Base-by-base conservation (phyloP, 73 alveolate species). In the Loxodes magnus region DNA sequence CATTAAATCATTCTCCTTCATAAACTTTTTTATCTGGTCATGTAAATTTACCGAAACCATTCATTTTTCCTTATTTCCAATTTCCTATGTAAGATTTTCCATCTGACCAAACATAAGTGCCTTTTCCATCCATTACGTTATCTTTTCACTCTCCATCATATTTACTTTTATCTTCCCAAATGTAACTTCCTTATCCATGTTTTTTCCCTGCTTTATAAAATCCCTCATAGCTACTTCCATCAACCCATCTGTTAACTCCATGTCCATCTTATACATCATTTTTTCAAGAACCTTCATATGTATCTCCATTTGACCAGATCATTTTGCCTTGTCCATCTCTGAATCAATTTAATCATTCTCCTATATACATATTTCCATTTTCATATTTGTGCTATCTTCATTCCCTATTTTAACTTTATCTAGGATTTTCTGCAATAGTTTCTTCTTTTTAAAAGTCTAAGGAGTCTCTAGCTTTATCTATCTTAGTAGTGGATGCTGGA, bases 21-120 rank as follows among this genome's bases (percentile, higher is more conserved):
- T 66, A 80, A 35, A 28, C 65, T 56, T 74, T 80, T 24, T 82
- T 87, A 60, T 83, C 96, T 26, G 84, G 74, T 90, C 93, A 80
- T 22, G 44, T 46, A 57, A 79, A 71, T 16, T 62, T 55, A 0
- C 96, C 96, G 27, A 79, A 51, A 10, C 96, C 96, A 74, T 83
- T 58, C 82, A 83, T 74, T 27, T 74, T 69, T 30, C 73, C 73
- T 43, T 70, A 55, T 0, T 19, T 54, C 77, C 77, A 74, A 23
- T 65, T 37, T 27, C 93, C 93, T 30, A 41, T 68, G 50, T 79
- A 79, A 30, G 43, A 23, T 24, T 88, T 65, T 7, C 93, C 93
- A 74, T 79, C 88, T 28, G 69, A 70, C 88, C 88, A 79, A 31
- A 61, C 74, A 70, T 55, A 64, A 10, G 14, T 33, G 26, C 88